Percentiles rank a stretch among this genome's conserved stretches.
Conservation (phyloP, 1,284 basidiomycete genomes). For the Puccinia horiana region DNA sequence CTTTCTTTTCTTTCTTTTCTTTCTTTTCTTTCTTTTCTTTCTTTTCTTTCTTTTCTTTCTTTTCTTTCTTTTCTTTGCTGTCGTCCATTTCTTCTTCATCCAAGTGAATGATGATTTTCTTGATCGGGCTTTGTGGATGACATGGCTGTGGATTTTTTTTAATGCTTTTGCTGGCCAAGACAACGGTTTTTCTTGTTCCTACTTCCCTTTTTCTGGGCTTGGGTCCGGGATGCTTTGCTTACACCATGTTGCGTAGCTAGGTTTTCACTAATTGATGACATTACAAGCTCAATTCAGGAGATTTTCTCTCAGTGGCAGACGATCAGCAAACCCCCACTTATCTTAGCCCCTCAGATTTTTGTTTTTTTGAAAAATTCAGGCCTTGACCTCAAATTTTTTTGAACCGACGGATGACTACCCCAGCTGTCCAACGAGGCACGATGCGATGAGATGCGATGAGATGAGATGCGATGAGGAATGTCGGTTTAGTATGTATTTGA, state of each 20-base stretch:
- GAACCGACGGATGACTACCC: not conserved
- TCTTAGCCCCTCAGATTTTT: not conserved
- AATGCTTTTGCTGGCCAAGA: not conserved
- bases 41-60: too few relatives aligned
- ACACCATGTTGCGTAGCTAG: not conserved
- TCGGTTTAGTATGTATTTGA: too few relatives aligned
- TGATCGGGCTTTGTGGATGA: too few relatives aligned
- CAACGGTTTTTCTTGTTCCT: not conserved
- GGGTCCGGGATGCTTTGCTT: not conserved
- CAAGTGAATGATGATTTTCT: too few relatives aligned
- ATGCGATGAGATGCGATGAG: too few relatives aligned
- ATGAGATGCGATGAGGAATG: too few relatives aligned
- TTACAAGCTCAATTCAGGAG: not conserved
- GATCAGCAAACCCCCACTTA: not conserved
- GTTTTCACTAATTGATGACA: too few relatives aligned
- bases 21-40: too few relatives aligned
- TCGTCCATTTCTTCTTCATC: not conserved
- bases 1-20: too few relatives aligned
- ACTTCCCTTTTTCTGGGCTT: not conserved
- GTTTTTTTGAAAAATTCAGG: not conserved
- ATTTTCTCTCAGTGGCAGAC: not conserved
- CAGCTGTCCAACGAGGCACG: too few relatives aligned
- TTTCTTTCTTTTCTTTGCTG: too few relatives aligned
- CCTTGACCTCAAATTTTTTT: not conserved
- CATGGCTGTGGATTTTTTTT: too few relatives aligned